Conservation (phyloP, 1,284 basidiomycete genomes). For the Ceratobasidium sp. region DNA sequence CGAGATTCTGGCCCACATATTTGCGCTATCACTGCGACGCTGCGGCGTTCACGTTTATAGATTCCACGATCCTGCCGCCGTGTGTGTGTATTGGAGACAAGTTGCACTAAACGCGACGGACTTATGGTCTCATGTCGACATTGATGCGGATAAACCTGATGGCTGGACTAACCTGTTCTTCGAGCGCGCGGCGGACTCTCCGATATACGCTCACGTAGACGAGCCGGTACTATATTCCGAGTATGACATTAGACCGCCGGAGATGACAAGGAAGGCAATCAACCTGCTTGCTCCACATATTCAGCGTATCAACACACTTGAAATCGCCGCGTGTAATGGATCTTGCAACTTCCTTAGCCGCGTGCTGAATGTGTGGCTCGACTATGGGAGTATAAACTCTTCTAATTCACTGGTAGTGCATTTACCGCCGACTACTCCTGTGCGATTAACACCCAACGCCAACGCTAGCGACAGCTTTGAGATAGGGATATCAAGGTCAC, state of each 20-base stretch:
- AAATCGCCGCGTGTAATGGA: background rate
- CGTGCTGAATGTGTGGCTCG: conserved; percentile 5
- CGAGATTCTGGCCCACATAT: conserved; percentile 13
- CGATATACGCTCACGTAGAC: background rate
- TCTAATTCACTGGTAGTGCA: too few relatives aligned
- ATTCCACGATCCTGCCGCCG: background rate
- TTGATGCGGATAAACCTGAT: background rate
- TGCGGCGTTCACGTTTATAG: background rate
- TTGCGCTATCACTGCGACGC: background rate
- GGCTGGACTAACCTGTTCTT: background rate
- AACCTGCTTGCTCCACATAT: background rate
- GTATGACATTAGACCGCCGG: background rate
- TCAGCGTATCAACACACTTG: background rate
- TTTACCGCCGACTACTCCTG: too few relatives aligned
- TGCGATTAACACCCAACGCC: background rate
- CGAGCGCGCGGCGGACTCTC: background rate
- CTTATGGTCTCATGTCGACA: background rate
- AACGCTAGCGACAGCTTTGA: background rate
- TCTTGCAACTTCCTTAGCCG: too few relatives aligned
- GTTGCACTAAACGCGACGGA: background rate
- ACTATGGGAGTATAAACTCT: background rate
- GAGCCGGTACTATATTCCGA: background rate
- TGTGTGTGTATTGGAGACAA: background rate
- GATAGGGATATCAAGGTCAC: background rate
- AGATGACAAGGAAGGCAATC: background rate